Percentiles rank a stretch among this genome's conserved stretches.
phyloP scores from a whole-genome alignment of 208 protist genomes.

The Trypanosoma congolense region DNA sequence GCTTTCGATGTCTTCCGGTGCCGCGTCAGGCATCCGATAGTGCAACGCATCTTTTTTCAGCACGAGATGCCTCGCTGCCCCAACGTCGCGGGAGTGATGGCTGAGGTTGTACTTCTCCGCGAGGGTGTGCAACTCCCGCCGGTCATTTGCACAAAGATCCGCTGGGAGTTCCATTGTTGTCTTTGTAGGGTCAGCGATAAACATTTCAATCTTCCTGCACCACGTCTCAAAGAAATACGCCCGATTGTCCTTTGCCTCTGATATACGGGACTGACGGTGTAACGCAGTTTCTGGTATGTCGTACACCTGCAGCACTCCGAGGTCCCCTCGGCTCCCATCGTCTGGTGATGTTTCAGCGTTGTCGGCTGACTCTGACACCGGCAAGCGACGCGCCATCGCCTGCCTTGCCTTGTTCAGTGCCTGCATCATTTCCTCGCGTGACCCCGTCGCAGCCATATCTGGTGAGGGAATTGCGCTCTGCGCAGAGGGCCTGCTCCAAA shows the following conservation, averaged over 20 bases:
- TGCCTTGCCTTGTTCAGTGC: slow-evolving; percentile 32
- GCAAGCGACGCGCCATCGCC: slow-evolving; percentile 24
- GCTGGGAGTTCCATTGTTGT: slow-evolving; percentile 60
- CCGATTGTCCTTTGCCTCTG: slow-evolving; percentile 53
- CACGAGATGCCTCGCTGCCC: slow-evolving; percentile 47
- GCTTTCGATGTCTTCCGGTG: slow-evolving; percentile 43
- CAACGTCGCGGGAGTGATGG: slow-evolving; percentile 56
- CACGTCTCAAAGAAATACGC: slow-evolving; percentile 68
- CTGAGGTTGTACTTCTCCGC: slow-evolving; percentile 84
- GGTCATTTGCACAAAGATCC: slow-evolving; percentile 66
- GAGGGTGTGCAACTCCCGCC: slow-evolving; percentile 69
- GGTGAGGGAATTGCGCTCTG: slow-evolving; percentile 8
- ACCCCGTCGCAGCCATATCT: slow-evolving; percentile 25
- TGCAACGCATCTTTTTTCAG: slow-evolving; percentile 85
- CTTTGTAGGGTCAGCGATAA: slow-evolving; percentile 73
- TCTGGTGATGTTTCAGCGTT: neutral
- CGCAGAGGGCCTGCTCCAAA: neutral
- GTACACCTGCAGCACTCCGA: neutral
- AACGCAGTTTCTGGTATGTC: neutral
- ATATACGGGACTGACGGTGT: slow-evolving; percentile 1
- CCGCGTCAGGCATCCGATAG: slow-evolving; percentile 56
- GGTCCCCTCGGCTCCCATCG: neutral
- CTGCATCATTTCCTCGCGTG: slow-evolving; percentile 38
- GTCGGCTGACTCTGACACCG: neutral
- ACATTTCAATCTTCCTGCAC: slow-evolving; percentile 59